A percentile compares a stretch with the other conserved stretches of the same genome.
Conservation (phyloP, 768 basidiomycete genomes). For the Kwoniella botswanensis region DNA sequence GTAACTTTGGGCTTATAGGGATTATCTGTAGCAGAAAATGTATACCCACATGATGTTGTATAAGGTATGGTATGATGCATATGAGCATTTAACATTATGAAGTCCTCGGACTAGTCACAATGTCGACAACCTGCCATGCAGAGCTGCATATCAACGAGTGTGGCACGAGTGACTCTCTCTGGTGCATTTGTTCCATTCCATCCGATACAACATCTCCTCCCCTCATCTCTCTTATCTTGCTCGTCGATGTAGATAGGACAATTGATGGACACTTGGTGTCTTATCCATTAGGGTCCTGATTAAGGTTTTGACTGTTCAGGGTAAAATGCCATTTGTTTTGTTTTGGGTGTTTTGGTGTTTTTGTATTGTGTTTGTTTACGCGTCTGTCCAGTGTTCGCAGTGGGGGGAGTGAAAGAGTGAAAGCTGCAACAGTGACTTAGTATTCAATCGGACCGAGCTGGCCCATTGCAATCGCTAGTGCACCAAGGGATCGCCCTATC, state of each 20-base stretch:
- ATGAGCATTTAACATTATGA: too few relatives aligned
- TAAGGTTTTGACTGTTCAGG: conserved; percentile 4
- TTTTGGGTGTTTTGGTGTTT: conserved; percentile 3
- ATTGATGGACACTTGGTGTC: neutral
- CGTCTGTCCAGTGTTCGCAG: neutral
- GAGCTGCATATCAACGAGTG: too few relatives aligned
- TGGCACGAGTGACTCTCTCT: too few relatives aligned
- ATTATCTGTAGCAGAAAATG: too few relatives aligned
- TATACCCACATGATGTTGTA: too few relatives aligned
- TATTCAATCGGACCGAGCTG: conserved; percentile 4
- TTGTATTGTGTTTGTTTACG: conserved; percentile 6
- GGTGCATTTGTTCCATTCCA: too few relatives aligned
- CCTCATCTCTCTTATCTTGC: too few relatives aligned
- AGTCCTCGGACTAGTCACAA: too few relatives aligned
- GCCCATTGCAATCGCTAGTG: neutral
- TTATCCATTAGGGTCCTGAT: neutral
- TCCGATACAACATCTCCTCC: too few relatives aligned
- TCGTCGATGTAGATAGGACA: conserved; percentile 4
- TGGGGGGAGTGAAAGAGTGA: neutral
- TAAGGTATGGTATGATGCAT: too few relatives aligned
- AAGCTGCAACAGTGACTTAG: neutral
- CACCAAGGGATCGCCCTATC: too few relatives aligned
- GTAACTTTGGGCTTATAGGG: neutral
- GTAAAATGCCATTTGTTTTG: neutral
- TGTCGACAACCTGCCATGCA: too few relatives aligned